A percentile compares a stretch with the other conserved stretches of the same genome.
phyloP scores from a whole-genome alignment of 208 protist genomes.

The Trypanosoma congolense region DNA sequence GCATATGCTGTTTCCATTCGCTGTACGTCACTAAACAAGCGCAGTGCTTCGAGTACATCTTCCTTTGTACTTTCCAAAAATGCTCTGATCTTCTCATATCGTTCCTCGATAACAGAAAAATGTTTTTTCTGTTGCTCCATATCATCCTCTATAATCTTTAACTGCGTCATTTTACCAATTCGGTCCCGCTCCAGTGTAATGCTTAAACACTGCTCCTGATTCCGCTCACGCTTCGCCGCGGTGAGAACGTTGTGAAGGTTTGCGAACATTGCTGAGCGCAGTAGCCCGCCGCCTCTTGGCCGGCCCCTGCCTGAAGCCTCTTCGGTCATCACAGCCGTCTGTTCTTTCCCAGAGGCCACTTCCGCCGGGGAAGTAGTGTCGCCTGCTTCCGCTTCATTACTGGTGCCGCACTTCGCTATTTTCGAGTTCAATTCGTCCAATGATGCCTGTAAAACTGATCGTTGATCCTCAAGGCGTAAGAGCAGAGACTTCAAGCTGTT shows the following conservation, averaged over 20 bases:
- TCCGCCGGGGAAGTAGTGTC: neutral
- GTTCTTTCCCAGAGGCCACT: neutral
- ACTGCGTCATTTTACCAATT: conserved; percentile 52
- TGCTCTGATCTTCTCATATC: conserved; percentile 29
- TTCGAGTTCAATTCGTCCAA: conserved; percentile 6
- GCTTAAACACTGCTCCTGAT: conserved; percentile 28
- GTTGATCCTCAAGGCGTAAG: conserved; percentile 36
- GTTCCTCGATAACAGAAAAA: conserved; percentile 43
- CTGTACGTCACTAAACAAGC: conserved; percentile 55
- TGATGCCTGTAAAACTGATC: conserved; percentile 20
- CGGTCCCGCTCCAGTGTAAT: conserved; percentile 48
- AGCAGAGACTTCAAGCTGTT: conserved; percentile 40
- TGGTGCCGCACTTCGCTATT: neutral
- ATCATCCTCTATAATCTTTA: conserved; percentile 53
- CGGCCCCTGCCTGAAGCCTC: neutral
- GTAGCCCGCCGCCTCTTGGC: conserved; percentile 26
- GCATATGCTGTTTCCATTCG: conserved; percentile 59
- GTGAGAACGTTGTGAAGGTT: conserved; percentile 59
- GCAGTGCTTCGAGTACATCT: conserved; percentile 23
- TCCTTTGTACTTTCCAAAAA: conserved; percentile 25
- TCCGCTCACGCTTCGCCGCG: conserved; percentile 48
- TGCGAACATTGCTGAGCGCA: conserved; percentile 58
- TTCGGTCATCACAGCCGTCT: neutral
- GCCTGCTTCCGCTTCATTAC: neutral
- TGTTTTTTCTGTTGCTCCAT: conserved; percentile 43